Base-by-base conservation (phyloP, 305 asterid genomes). In the Striga hermonthica region DNA sequence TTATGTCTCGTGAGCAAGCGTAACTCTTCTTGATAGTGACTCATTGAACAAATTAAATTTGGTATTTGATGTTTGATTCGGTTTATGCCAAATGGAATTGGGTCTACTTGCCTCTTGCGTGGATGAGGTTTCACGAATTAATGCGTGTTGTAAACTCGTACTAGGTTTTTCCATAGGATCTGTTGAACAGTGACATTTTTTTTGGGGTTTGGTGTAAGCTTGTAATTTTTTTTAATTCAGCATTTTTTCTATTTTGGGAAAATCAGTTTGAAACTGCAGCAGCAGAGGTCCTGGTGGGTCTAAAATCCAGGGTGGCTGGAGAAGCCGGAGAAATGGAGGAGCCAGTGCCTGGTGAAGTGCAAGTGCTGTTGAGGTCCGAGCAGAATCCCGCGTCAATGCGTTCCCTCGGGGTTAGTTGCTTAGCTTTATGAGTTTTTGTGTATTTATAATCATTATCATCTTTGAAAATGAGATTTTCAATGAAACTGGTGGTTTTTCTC, bases 251-350 rank as follows among this genome's bases (percentile, higher is more conserved):
- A 0, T 68, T 65, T 22, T 57, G 11, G 2, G 11, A 57, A 57
- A 57, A 57, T 3, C 81, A 93, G 99, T 88, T 93, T 68, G 99
- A 93, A 78, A 86, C 85, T 60, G 99, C 96, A 5, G 97, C 97
- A 38, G 90, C 95, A 14, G 97, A 88, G 69, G 97, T 93, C 72
- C 81, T 93, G 65, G 83, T 88, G 7, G 78, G 96, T 73, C 85
- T 93, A 76, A 84, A 75, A 81, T 80, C 97, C 36, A 88, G 87
- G 79, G 88, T 88, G 44, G 77, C 91, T 61, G 85, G 95, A 67
- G 97, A 86, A 59, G 74, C 81, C 40, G 97, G 97, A 60, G 95
- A 83, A 78, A 81, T 88, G 89, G 96, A 90, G 74, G 97, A 93
- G 77, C 99, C 97, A 0, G 73, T 74, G 70, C 83, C 86, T 13